Evolutionary conservation across 805 yeast species (phyloP).

Genomic region (Lachancea mirantina): DNA sequence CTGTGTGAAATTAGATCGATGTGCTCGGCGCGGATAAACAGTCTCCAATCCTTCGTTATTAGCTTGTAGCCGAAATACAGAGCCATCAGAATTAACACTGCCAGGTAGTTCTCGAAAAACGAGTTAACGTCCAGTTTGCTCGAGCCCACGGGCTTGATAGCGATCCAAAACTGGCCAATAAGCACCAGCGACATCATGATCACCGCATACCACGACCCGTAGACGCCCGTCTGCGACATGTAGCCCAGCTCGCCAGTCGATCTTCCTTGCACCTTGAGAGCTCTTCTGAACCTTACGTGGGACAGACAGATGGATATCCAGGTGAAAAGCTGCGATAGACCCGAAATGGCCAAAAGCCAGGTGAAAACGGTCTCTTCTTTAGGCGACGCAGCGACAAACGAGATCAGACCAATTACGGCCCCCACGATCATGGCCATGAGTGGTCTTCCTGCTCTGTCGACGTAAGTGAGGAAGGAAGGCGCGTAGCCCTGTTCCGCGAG

Average conservation of each 20-base stretch:
- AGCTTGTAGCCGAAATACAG: constrained; percentile 40
- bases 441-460: constrained; percentile 60
- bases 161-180: constrained; percentile 60
- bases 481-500: constrained; percentile 68
- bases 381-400: constrained; percentile 60
- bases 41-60: constrained; percentile 40
- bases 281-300: constrained; percentile 53
- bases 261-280: constrained; percentile 48
- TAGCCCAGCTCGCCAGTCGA: constrained; percentile 46
- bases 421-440: constrained; percentile 46
- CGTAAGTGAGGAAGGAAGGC: constrained; percentile 46
- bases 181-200: constrained; percentile 43
- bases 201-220: constrained; percentile 48
- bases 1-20: constrained; percentile 28
- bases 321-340: constrained; percentile 54
- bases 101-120: constrained; percentile 42
- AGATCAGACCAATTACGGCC: constrained; percentile 49
- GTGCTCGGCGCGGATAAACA: constrained; percentile 27
- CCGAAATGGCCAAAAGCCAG: constrained; percentile 59
- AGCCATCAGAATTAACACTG: constrained; percentile 39
- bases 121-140: constrained; percentile 32
- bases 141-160: constrained; percentile 46
- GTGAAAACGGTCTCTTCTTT: constrained; percentile 51
- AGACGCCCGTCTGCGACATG: constrained; percentile 43
- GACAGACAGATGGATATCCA: constrained; percentile 54